Percentiles rank a stretch among this genome's conserved stretches.
These are phyloP conservation scores for Chaetomiaceae sp. DNA, from an alignment of 2,329 filamentous ascomycete species.

Conservation along the genomic window DNA sequence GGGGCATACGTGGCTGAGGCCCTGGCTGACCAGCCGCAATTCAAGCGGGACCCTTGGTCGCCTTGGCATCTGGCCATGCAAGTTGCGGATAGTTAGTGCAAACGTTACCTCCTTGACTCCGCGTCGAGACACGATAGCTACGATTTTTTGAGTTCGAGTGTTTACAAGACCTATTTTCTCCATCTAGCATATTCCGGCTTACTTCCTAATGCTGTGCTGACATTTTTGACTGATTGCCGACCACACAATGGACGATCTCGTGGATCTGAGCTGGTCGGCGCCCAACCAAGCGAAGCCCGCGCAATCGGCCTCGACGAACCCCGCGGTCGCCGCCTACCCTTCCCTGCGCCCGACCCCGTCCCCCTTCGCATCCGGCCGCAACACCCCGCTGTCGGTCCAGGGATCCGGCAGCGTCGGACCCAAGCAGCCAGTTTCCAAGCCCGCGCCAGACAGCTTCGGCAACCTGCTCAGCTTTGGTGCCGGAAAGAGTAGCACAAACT, in stretches of 20 bases:
- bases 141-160: neutral
- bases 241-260: constrained; percentile 56
- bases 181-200: neutral
- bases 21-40: too few species aligned
- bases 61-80: too few species aligned
- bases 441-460: constrained; percentile 70
- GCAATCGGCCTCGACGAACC: constrained; percentile 43
- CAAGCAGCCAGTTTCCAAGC: constrained; percentile 44
- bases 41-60: too few species aligned
- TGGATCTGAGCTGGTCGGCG: constrained; percentile 55
- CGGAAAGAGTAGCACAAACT: constrained; percentile 60
- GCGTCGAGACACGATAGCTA: neutral
- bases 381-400: constrained; percentile 52
- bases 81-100: too few species aligned
- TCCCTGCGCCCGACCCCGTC: constrained; percentile 54
- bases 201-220: neutral
- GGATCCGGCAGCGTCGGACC: constrained; percentile 40
- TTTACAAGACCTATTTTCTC: neutral
- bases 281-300: constrained; percentile 34
- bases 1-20: too few species aligned
- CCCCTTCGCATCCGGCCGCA: constrained; percentile 51
- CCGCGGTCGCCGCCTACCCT: constrained; percentile 42
- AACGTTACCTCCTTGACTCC: too few species aligned
- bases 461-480: constrained; percentile 64
- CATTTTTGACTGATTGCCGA: neutral